Percentiles rank a stretch among this genome's conserved stretches.
Conservation (phyloP, 2,329 filamentous ascomycete genomes). For the Xylaria arbuscula region DNA sequence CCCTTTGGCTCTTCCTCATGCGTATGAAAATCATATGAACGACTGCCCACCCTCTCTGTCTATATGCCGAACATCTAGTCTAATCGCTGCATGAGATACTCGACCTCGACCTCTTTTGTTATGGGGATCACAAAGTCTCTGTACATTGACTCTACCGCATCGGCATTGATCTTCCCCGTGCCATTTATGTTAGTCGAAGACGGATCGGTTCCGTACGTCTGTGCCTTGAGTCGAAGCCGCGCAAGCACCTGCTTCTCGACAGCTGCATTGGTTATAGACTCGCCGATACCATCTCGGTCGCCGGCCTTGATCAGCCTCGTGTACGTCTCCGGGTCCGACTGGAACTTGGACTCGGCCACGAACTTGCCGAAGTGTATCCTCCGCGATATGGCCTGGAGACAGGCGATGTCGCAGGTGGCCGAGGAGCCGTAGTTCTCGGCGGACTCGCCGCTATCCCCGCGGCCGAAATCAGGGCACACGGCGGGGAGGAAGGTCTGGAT, state of each 20-base stretch:
- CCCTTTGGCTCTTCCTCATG: slow-evolving; percentile 18
- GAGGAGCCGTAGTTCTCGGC: slow-evolving; percentile 96
- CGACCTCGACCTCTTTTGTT: slow-evolving; percentile 98
- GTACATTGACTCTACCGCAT: slow-evolving; percentile 92
- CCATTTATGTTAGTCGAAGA: slow-evolving; percentile 67
- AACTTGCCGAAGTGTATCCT: slow-evolving; percentile 99
- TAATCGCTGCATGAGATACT: slow-evolving; percentile 95
- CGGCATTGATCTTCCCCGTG: slow-evolving; percentile 87
- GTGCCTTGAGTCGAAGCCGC: slow-evolving; percentile 85
- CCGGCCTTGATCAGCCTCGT: slow-evolving; percentile 82
- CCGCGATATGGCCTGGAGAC: slow-evolving; percentile 87
- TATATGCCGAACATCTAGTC: slow-evolving; percentile 52
- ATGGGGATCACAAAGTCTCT: slow-evolving; percentile 92
- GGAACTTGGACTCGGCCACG: slow-evolving; percentile 95
- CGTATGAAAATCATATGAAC: slow-evolving; percentile 27
- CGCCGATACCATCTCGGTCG: slow-evolving; percentile 84
- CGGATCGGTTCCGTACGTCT: slow-evolving; percentile 93
- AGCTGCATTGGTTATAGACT: slow-evolving; percentile 87
- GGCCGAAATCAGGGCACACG: slow-evolving; percentile 82
- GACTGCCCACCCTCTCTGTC: slow-evolving; percentile 17
- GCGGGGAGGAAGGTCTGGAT: slow-evolving; percentile 83
- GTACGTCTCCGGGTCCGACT: slow-evolving; percentile 82
- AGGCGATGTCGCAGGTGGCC: slow-evolving; percentile 89
- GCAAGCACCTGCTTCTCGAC: slow-evolving; percentile 95
- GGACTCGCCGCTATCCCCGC: slow-evolving; percentile 81